phyloP scores from a whole-genome alignment of 495 filamentous ascomycete genomes.

The Elasticomyces elasticus region DNA sequence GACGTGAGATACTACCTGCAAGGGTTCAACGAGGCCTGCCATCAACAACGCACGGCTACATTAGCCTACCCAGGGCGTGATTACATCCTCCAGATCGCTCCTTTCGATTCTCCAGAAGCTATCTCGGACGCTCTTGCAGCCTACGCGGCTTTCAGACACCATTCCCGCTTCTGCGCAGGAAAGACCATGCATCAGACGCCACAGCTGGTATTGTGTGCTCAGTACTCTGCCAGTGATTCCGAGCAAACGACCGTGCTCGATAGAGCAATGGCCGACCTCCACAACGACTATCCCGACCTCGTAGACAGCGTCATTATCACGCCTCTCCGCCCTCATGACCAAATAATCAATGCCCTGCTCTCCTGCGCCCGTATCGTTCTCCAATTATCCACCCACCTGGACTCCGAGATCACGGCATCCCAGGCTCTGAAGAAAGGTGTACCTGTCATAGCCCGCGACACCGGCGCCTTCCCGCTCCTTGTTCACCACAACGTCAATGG shows the following conservation, averaged over 20 bases:
- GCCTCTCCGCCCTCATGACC: conserved; percentile 68
- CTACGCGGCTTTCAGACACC: conserved; percentile 61
- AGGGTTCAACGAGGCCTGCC: conserved; percentile 56
- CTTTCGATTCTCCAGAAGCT: conserved; percentile 81
- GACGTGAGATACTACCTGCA: conserved; percentile 67
- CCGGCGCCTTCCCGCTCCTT: conserved; percentile 76
- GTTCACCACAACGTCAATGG: conserved; percentile 63
- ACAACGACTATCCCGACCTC: conserved; percentile 43
- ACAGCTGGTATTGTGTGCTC: conserved; percentile 67
- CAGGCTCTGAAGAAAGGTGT: conserved; percentile 79
- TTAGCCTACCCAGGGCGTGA: conserved; percentile 59
- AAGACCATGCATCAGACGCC: conserved; percentile 39
- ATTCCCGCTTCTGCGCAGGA: conserved; percentile 11
- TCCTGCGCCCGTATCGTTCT: conserved; percentile 62
- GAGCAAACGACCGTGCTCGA: conserved; percentile 48
- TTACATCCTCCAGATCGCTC: conserved; percentile 74
- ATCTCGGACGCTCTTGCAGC: conserved; percentile 70
- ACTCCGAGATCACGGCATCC: conserved; percentile 84
- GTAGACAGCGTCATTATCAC: conserved; percentile 55
- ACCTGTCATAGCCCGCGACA: conserved; percentile 66
- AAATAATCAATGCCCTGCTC: conserved; percentile 68
- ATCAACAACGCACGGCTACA: conserved; percentile 44
- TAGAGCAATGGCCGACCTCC: conserved; percentile 40
- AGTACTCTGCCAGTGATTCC: conserved; percentile 77
- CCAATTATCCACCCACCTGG: conserved; percentile 77